Percentiles rank a stretch among this genome's conserved stretches.
These are phyloP conservation scores for Oxalis stricta DNA, from an alignment of 441 rosid genomes.

Conservation along the genomic window DNA sequence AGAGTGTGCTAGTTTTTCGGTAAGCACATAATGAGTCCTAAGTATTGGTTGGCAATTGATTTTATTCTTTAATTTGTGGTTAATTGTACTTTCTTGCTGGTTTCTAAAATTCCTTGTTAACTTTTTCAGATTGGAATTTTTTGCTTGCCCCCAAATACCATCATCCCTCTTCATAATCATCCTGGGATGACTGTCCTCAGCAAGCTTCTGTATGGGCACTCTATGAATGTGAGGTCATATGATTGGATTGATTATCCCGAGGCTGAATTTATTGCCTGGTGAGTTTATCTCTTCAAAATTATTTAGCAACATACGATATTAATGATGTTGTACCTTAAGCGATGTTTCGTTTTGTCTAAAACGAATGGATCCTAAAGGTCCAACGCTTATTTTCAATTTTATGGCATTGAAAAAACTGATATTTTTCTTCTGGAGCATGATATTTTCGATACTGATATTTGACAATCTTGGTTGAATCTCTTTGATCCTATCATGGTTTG, in stretches of 20 bases:
- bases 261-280: conserved; percentile 68
- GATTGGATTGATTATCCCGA: conserved; percentile 72
- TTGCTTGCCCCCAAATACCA: conserved; percentile 84
- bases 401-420: no score
- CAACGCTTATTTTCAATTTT: no score
- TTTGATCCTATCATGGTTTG: conserved; percentile 7
- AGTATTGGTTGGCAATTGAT: background rate
- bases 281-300: conserved; percentile 6
- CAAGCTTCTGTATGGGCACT: conserved; percentile 88
- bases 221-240: conserved; percentile 72
- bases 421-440: no score
- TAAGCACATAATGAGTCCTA: conserved; percentile 26
- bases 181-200: conserved; percentile 99
- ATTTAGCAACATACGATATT: background rate
- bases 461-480: background rate
- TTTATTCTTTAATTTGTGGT: conserved; percentile 1
- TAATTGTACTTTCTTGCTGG: conserved; percentile 3
- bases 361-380: no score
- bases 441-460: background rate
- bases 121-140: conserved; percentile 78
- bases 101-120: no score
- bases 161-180: conserved; percentile 98
- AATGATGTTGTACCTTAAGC: background rate
- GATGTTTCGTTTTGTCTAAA: background rate
- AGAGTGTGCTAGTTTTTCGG: conserved; percentile 95